phyloP scores from a whole-genome alignment of 2,329 filamentous ascomycete genomes.

The Acephala macrosclerotiorum region DNA sequence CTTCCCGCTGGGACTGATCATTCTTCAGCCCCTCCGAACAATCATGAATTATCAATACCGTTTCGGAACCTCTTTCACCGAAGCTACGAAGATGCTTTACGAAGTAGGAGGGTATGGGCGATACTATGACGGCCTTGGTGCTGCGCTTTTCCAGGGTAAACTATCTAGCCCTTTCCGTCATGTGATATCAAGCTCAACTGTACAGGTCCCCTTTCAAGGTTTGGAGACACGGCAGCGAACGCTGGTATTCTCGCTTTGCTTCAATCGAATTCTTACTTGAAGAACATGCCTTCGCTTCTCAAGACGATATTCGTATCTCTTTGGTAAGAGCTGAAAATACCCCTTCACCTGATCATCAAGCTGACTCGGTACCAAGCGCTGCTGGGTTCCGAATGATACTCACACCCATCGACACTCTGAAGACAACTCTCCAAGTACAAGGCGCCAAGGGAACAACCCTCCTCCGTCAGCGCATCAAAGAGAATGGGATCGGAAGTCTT shows the following conservation, averaged over 20 bases:
- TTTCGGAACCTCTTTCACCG: slow-evolving; percentile 51
- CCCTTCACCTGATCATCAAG: background rate
- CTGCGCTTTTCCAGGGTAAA: slow-evolving; percentile 55
- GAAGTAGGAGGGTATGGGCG: slow-evolving; percentile 50
- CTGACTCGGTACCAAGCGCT: slow-evolving; percentile 44
- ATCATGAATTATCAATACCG: slow-evolving; percentile 61
- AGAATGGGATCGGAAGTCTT: slow-evolving; percentile 52
- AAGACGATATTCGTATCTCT: slow-evolving; percentile 57
- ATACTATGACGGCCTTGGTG: slow-evolving; percentile 55
- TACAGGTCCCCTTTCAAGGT: slow-evolving; percentile 52
- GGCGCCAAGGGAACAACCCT: slow-evolving; percentile 51
- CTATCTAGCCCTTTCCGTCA: background rate
- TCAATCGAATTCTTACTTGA: slow-evolving; percentile 55
- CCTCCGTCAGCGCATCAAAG: slow-evolving; percentile 53
- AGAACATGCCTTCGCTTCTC: slow-evolving; percentile 50
- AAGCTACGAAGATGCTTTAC: slow-evolving; percentile 51
- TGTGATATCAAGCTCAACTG: background rate
- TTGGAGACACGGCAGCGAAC: slow-evolving; percentile 58
- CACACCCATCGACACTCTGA: slow-evolving; percentile 57
- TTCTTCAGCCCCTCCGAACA: slow-evolving; percentile 52
- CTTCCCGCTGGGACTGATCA: background rate
- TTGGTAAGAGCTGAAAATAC: slow-evolving; percentile 42
- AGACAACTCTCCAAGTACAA: slow-evolving; percentile 57
- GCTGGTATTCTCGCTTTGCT: slow-evolving; percentile 57
- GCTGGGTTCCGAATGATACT: slow-evolving; percentile 56